Evolutionary conservation across 1,284 basidiomycete genomes (phyloP).

Genomic region (Acaromyces ingoldii): DNA sequence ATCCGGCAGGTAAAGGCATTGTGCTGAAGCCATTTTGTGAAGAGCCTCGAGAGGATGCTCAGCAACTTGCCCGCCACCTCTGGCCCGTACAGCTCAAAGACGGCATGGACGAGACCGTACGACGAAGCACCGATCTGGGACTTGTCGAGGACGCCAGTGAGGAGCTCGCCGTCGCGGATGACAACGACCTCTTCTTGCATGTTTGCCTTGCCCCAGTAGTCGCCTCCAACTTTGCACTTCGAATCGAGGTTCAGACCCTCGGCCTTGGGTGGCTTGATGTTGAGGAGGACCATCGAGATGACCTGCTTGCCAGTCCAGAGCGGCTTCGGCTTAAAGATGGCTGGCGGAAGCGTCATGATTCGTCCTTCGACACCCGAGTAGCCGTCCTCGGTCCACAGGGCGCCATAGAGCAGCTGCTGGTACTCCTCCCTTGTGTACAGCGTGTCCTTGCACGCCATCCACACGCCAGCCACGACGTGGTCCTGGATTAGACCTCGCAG

Average conservation of each 20-base stretch:
- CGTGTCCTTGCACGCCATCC: constrained; percentile 95
- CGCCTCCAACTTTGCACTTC: constrained; percentile 77
- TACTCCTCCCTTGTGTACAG: constrained; percentile 96
- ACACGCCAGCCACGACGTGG: constrained; percentile 95
- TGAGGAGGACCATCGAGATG: constrained; percentile 61
- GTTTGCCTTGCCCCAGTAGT: constrained; percentile 64
- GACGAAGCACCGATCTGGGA: constrained; percentile 94
- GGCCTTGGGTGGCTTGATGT: constrained; percentile 77
- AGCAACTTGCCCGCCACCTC: constrained; percentile 84
- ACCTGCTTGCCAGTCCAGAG: constrained; percentile 99
- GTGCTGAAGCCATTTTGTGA: constrained; percentile 95
- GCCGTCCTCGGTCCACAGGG: constrained; percentile 80
- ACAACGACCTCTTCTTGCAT: constrained; percentile 75
- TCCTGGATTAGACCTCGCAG: constrained; percentile 97
- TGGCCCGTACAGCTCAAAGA: constrained; percentile 96
- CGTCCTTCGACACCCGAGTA: constrained; percentile 64
- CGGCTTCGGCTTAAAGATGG: constrained; percentile 83
- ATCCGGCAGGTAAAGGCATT: constrained; percentile 97
- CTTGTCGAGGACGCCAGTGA: constrained; percentile 92
- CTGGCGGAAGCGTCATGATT: constrained; percentile 77
- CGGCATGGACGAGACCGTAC: constrained; percentile 93
- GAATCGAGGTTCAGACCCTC: constrained; percentile 80
- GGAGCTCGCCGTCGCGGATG: constrained; percentile 86
- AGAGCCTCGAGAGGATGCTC: constrained; percentile 83
- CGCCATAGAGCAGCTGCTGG: constrained; percentile 92